Percentiles rank a stretch among this genome's conserved stretches.
These are phyloP conservation scores for Trichoderma hamatum DNA, from an alignment of 2,329 filamentous ascomycete species.

Conservation along the genomic window DNA sequence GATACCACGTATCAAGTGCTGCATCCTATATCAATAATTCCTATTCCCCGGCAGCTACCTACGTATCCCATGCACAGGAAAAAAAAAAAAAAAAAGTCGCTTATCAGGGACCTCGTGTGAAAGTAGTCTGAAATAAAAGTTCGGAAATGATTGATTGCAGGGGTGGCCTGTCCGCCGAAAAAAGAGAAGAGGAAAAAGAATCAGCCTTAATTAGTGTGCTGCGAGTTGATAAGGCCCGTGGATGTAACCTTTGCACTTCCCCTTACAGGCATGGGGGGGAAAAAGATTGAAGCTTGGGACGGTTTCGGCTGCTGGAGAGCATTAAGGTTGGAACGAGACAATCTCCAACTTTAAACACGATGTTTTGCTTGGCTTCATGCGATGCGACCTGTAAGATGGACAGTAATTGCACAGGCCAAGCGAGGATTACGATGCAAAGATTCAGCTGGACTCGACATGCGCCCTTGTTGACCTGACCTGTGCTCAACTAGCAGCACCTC, in stretches of 20 bases:
- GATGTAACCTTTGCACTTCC: neutral
- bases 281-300: neutral
- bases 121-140: neutral
- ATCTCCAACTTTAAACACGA: slow-evolving; percentile 4
- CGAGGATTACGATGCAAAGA: neutral
- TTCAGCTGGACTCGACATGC: too few species aligned
- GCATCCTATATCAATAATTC: neutral
- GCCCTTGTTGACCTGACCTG: too few species aligned
- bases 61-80: too few species aligned
- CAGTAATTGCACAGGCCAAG: neutral
- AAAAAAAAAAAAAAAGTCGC: neutral
- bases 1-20: neutral
- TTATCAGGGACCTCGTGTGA: neutral
- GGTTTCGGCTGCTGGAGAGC: slow-evolving; percentile 13
- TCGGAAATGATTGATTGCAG: slow-evolving; percentile 17
- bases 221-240: neutral
- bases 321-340: neutral
- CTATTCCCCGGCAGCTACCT: neutral
- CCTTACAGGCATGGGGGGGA: neutral
- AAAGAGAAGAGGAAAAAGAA: neutral
- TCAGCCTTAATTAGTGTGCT: neutral
- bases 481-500: too few species aligned
- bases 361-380: neutral
- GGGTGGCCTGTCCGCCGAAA: slow-evolving; percentile 1
- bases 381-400: neutral